phyloP scores from a whole-genome alignment of 2,329 filamentous ascomycete genomes.

The Penicillium sp. region DNA sequence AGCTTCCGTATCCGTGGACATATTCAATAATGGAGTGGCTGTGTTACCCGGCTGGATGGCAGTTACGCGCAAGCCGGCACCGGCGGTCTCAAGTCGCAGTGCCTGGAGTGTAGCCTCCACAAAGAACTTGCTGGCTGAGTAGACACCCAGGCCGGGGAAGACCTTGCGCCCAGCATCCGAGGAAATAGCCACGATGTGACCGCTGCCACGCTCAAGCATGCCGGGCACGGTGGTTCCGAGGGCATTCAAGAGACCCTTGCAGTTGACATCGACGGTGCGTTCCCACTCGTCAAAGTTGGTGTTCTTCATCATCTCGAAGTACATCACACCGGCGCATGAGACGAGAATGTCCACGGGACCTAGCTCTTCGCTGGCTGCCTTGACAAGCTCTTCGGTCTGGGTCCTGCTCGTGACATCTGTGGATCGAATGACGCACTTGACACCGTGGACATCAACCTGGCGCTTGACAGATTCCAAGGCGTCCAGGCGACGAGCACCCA shows the following conservation, averaged over 20 bases:
- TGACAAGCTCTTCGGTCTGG: constrained; percentile 66
- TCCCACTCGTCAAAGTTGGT: constrained; percentile 72
- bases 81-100: constrained; percentile 72
- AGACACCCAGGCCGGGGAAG: constrained; percentile 77
- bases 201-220: constrained; percentile 67
- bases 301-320: constrained; percentile 85
- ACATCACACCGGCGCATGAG: constrained; percentile 80
- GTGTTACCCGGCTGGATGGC: constrained; percentile 75
- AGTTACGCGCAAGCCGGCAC: constrained; percentile 69
- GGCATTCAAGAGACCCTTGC: constrained; percentile 75
- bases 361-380: constrained; percentile 58
- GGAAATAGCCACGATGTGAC: constrained; percentile 77
- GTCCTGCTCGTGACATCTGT: constrained; percentile 69
- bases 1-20: constrained; percentile 74
- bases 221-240: constrained; percentile 66
- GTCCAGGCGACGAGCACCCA: constrained; percentile 69
- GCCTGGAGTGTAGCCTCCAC: constrained; percentile 77
- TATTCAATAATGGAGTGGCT: constrained; percentile 67
- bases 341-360: constrained; percentile 77
- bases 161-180: constrained; percentile 80
- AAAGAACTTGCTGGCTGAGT: constrained; percentile 82
- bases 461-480: constrained; percentile 66
- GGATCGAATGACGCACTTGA: constrained; percentile 65
- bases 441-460: constrained; percentile 56
- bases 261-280: constrained; percentile 79